Evolutionary conservation across 2,329 filamentous ascomycete genomes (phyloP), one percentile per base, ranked within the genome.

Genomic region (Ramularia collo-cygni): DNA sequence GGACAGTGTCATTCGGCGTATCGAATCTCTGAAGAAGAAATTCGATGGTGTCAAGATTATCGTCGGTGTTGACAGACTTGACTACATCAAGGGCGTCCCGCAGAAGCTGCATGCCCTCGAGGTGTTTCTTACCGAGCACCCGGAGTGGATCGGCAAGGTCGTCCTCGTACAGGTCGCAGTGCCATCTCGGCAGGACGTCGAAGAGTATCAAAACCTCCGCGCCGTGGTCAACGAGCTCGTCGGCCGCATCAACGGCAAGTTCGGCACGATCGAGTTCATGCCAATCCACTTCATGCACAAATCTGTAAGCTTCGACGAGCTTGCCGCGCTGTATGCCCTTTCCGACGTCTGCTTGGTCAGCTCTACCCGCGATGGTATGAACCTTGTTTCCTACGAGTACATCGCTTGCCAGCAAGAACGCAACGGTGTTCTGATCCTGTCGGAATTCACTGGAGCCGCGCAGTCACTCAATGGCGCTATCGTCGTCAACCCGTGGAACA

Each of bases 241-340:
- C 10, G 92, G 92, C 27, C 79, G 90, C 46, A 96, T 98, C 69
- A 98, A 98, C 60, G 92, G 92, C 58, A 88, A 85, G 61, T 96
- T 95, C 58, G 89, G 90, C 62, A 95, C 89, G 21, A 83, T 96
- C 57, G 90, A 96, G 64, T 96, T 95, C 69, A 95, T 94, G 83
- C 92, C 92, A 1, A 96, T 98, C 54, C 92, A 96, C 66, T 96
- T 95, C 70, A 81, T 96, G 57, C 92, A 96, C 69, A 93, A 95
- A 68, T 94, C 86, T 4, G 88, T 96, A 58, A 80, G 80, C 35
- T 95, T 96, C 54, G 88, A 95, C 53, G 92, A 96, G 67, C 78
- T 98, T 26, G 89, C 93, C 35, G 89, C 89, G 0, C 76, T 96
- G 7, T 96, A 96, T 61, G 85, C 87, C 12, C 83, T 93, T 15